Percentiles rank a stretch among this genome's conserved stretches.
phyloP scores from a whole-genome alignment of 2,329 filamentous ascomycete species.

The Alternaria ventricosa region DNA sequence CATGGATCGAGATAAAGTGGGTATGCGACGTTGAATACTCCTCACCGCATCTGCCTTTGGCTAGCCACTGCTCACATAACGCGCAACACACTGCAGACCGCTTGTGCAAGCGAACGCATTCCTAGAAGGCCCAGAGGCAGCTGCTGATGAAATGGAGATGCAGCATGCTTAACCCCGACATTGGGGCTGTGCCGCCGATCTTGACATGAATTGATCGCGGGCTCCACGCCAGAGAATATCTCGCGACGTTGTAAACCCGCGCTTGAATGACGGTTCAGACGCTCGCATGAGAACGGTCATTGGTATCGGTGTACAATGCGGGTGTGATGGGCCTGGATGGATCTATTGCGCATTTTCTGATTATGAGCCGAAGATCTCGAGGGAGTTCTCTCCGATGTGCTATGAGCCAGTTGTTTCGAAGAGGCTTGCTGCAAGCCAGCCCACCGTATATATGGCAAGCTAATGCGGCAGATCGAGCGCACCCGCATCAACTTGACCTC shows the following conservation, averaged over 20 bases:
- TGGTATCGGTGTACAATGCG: not conserved
- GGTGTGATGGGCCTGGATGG: not conserved
- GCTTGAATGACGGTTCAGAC: not conserved
- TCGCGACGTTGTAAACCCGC: not conserved
- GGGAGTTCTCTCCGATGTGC: conserved; percentile 2
- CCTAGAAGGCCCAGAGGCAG: not conserved
- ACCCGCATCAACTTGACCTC: not conserved
- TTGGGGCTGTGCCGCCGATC: conserved; percentile 5
- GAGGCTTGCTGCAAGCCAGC: not conserved
- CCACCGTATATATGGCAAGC: not conserved
- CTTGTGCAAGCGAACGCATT: not conserved
- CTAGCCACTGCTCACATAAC: not conserved
- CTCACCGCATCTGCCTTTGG: not conserved
- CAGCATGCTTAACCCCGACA: not conserved
- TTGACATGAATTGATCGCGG: not conserved
- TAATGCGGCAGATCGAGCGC: not conserved
- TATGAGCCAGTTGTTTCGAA: not conserved
- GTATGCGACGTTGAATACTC: not conserved
- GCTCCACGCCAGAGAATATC: not conserved
- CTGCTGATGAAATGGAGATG: not conserved
- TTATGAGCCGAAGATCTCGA: not conserved
- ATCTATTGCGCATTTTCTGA: not conserved
- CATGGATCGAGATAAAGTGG: not conserved
- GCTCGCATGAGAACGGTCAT: not conserved
- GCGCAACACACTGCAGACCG: not conserved